Evolutionary conservation across 1,284 basidiomycete species (phyloP).

Genomic region (Irpex sp.): DNA sequence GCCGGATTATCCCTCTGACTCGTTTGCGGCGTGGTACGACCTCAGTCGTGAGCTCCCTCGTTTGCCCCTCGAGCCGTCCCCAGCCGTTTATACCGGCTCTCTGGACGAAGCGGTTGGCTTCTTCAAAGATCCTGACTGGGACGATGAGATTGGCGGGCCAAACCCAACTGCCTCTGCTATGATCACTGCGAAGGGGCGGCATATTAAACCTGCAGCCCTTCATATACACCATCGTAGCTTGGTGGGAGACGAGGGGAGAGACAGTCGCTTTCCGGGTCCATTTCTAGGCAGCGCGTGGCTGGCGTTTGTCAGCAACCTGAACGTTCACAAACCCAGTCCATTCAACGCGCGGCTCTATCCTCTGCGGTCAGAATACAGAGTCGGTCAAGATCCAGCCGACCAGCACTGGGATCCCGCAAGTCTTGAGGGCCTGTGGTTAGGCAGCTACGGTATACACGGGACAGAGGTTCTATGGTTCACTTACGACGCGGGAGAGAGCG

Average conservation of each 20-base stretch:
- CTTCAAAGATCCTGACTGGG: neutral
- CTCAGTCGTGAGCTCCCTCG: constrained; percentile 12
- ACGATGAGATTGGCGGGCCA: neutral
- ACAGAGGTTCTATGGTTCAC: constrained; percentile 21
- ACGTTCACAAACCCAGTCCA: neutral
- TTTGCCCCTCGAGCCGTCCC: neutral
- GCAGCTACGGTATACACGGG: constrained; percentile 19
- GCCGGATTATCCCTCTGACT: neutral
- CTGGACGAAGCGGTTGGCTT: neutral
- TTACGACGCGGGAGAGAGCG: constrained; percentile 4
- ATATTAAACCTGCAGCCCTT: no score
- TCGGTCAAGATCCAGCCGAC: constrained; percentile 5
- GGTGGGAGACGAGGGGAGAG: no score
- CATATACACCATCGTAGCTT: no score
- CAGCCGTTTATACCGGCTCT: neutral
- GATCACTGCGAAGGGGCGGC: neutral
- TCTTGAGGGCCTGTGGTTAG: constrained; percentile 22
- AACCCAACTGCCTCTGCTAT: neutral
- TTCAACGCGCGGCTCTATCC: constrained; percentile 20
- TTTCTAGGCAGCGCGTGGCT: neutral
- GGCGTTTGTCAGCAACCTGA: neutral
- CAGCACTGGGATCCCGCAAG: constrained; percentile 14
- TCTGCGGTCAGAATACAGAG: constrained; percentile 10
- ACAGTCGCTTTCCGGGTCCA: no score
- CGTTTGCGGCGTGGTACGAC: neutral